Conservation (phyloP, 2,329 filamentous ascomycete species). For the Aspergillus sp. region DNA sequence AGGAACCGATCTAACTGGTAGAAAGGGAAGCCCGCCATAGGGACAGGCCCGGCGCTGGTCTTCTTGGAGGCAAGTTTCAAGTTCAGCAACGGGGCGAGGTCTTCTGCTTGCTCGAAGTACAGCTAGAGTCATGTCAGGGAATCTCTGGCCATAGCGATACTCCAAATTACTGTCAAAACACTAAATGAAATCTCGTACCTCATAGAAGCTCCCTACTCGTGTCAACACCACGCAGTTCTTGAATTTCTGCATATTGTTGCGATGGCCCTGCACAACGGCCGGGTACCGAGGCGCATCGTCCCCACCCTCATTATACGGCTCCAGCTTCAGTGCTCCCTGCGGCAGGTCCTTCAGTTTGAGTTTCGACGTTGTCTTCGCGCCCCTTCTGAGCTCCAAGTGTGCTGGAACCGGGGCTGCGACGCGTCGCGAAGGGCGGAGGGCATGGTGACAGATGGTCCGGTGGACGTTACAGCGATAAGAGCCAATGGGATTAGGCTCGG, state of each 20-base stretch:
- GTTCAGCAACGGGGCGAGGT: constrained; percentile 75
- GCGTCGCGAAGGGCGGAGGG: constrained; percentile 13
- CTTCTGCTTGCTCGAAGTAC: constrained; percentile 91
- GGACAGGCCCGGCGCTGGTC: constrained; percentile 65
- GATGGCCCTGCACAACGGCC: constrained; percentile 77
- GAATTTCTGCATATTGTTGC: constrained; percentile 83
- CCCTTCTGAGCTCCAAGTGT: constrained; percentile 12
- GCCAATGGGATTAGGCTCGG: neutral
- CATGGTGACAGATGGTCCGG: constrained; percentile 24
- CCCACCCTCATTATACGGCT: constrained; percentile 33
- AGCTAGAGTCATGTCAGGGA: constrained; percentile 38
- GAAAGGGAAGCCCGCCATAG: constrained; percentile 93
- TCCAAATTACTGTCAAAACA: neutral
- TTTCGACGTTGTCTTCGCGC: constrained; percentile 29
- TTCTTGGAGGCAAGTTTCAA: constrained; percentile 77
- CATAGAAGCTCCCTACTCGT: constrained; percentile 90
- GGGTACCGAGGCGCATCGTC: constrained; percentile 58
- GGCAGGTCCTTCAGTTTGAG: constrained; percentile 42
- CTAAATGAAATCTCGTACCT: constrained; percentile 38
- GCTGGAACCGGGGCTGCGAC: constrained; percentile 9
- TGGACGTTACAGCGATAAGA: constrained; percentile 14
- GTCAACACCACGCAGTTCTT: constrained; percentile 85
- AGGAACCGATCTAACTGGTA: constrained; percentile 88
- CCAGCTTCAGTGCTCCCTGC: constrained; percentile 45
- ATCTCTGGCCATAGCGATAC: neutral